Base-by-base conservation (phyloP, 306 rosid species). In the Prosopis cineraria region DNA sequence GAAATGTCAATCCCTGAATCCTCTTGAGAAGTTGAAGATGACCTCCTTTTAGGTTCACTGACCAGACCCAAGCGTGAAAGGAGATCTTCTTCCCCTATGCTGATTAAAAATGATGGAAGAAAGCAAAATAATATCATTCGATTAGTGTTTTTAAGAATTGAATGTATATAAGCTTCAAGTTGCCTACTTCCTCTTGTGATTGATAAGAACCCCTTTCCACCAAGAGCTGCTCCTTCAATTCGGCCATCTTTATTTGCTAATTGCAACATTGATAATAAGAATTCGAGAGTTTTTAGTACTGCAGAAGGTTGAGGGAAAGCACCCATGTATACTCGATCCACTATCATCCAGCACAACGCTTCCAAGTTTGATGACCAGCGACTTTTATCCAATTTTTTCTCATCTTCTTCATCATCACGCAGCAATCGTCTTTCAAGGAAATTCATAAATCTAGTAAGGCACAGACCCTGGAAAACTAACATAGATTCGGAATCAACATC, bases 351-450 rank as follows among this genome's bases (percentile, higher is more conserved):
- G 84, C 99, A 96, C 80, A 96, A 86, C 39, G 97, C 88, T 86
- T 96, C 99, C 85, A 96, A 88, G 82, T 96, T 96, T 43, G 93
- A 76, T 45, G 98, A 91, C 99, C 99, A 96, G 56, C 99, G 94
- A 85, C 78, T 82, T 82, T 93, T 96, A 82, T 96, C 99, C 86
- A 96, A 87, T 80, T 93, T 96, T 85, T 96, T 93, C 71, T 96
- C 94, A 79, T 89, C 88, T 82, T 96, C 99, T 85, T 96, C 99
- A 70, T 96, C 99, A 83, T 96, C 99, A 48, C 99, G 98, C 83
- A 93, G 77, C 75, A 96, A 89, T 71, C 99, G 91, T 82, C 99
- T 91, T 84, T 96, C 99, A 81, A 96, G 98, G 78, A 88, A 96
- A 86, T 96, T 96, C 87, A 96, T 91, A 81, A 96, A 82, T 83